These are phyloP conservation scores for Cadophora sp. DNA, from an alignment of 2,329 filamentous ascomycete species.

Conservation along the genomic window DNA sequence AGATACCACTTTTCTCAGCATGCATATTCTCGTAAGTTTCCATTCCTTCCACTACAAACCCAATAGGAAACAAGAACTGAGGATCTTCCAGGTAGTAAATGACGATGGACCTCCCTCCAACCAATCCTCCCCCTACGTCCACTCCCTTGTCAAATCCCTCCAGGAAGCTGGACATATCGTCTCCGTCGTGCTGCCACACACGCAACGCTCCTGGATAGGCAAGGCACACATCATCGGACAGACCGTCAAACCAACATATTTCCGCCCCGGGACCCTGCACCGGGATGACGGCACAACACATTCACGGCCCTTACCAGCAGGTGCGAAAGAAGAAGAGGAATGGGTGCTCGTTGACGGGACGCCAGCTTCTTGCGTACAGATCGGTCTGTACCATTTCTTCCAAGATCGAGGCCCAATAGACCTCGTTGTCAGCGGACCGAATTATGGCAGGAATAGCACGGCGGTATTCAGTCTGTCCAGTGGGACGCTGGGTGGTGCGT, in stretches of 20 bases:
- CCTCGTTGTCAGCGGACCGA: constrained; percentile 79
- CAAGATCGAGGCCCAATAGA: constrained; percentile 74
- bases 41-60: constrained; percentile 33
- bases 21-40: constrained; percentile 58
- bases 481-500: constrained; percentile 77
- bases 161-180: constrained; percentile 82
- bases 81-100: constrained; percentile 61
- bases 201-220: constrained; percentile 96
- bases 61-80: not conserved
- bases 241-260: constrained; percentile 84
- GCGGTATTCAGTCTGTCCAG: constrained; percentile 80
- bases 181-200: constrained; percentile 88
- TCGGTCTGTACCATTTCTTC: constrained; percentile 83
- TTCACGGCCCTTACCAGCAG: constrained; percentile 57
- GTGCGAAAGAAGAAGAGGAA: constrained; percentile 66
- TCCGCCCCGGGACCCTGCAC: constrained; percentile 68
- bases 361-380: constrained; percentile 81
- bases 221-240: constrained; percentile 97
- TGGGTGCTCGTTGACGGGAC: constrained; percentile 85
- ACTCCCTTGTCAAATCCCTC: constrained; percentile 74
- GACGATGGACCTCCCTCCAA: constrained; percentile 83
- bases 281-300: constrained; percentile 73
- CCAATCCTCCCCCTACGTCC: constrained; percentile 81
- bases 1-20: constrained; percentile 36
- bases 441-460: constrained; percentile 84